Conservation (phyloP, 345 rosid species). For the Aquilaria malaccensis region DNA sequence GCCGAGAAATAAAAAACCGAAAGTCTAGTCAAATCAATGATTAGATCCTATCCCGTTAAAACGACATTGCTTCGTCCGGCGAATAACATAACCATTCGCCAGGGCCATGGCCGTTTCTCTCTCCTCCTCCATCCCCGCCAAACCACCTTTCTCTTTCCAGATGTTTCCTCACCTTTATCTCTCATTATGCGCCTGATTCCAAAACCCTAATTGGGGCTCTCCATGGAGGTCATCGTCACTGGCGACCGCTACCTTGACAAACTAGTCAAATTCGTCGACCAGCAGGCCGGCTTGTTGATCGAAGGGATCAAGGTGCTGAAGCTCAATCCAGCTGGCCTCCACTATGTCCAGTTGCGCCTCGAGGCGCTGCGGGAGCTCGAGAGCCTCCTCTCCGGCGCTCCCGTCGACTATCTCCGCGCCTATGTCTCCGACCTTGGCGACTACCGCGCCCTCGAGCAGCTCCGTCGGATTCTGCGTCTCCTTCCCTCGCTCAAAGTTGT, state of each 20-base stretch:
- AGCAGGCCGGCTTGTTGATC: conserved; percentile 58
- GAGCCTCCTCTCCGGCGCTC: conserved; percentile 76
- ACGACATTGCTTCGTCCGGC: conserved; percentile 5
- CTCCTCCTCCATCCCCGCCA: conserved; percentile 23
- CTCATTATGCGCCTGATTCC: neutral
- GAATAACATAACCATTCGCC: conserved; percentile 1
- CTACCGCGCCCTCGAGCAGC: conserved; percentile 93
- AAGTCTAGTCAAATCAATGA: too few species aligned
- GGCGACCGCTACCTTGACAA: conserved; percentile 92
- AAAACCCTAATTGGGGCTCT: conserved; percentile 10
- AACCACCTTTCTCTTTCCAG: conserved; percentile 24
- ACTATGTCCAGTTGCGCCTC: conserved; percentile 87
- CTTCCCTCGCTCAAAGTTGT: conserved; percentile 80
- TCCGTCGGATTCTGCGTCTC: conserved; percentile 76
- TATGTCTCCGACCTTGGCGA: conserved; percentile 96
- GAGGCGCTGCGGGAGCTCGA: conserved; percentile 89
- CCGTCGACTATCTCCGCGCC: conserved; percentile 95
- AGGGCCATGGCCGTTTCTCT: conserved; percentile 30
- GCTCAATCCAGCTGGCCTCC: conserved; percentile 92
- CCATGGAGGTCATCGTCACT: conserved; percentile 73
- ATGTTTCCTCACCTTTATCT: neutral
- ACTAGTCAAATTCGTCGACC: conserved; percentile 73
- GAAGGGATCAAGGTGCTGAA: conserved; percentile 68
- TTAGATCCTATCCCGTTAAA: neutral
- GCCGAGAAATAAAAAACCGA: too few species aligned